phyloP scores from a whole-genome alignment of 805 yeast species.

The Metschnikowia reukaufii region DNA sequence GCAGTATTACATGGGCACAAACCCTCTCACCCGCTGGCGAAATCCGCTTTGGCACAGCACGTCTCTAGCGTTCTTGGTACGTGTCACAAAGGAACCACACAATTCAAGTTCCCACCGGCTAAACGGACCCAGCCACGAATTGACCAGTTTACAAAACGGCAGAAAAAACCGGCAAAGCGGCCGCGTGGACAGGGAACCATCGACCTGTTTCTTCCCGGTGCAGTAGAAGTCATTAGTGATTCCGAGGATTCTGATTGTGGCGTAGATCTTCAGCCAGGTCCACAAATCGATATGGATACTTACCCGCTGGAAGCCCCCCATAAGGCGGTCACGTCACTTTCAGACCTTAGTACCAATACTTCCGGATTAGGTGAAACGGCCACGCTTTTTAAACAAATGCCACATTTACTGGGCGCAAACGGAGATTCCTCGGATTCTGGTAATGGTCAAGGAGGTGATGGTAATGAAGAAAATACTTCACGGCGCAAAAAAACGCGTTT shows the following conservation, averaged over 20 bases:
- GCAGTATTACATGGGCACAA: background rate
- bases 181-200: background rate
- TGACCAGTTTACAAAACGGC: background rate
- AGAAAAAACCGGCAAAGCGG: background rate
- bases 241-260: constrained; percentile 22
- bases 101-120: background rate
- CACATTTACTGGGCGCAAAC: constrained; percentile 18
- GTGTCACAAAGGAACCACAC: background rate
- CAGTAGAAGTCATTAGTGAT: constrained; percentile 25
- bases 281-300: background rate
- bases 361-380: constrained; percentile 23
- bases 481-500: constrained; percentile 5
- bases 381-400: constrained; percentile 21
- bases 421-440: background rate
- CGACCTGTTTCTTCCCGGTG: background rate
- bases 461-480: too few relatives aligned
- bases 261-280: constrained; percentile 2
- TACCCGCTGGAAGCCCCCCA: constrained; percentile 3
- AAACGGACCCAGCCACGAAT: background rate
- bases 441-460: background rate
- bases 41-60: background rate
- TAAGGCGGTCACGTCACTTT: constrained; percentile 10
- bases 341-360: constrained; percentile 15
- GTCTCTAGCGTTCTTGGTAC: background rate
- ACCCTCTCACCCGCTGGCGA: background rate